Percentiles rank a stretch among this genome's conserved stretches.
Evolutionary conservation across 2,329 filamentous ascomycete species (phyloP).

Genomic region (Sporothrix inflata): DNA sequence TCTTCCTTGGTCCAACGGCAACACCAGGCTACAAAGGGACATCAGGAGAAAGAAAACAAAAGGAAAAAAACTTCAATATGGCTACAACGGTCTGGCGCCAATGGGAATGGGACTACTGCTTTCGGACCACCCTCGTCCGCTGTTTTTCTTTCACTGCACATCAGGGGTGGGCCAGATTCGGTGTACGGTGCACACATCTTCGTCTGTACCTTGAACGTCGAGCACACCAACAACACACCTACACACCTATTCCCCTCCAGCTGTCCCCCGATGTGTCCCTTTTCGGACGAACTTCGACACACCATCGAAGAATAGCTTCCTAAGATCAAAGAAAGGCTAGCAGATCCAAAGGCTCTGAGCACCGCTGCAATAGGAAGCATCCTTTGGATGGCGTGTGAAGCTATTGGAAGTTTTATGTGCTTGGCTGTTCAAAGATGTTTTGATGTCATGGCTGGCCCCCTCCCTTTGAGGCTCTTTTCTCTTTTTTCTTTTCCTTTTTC

Average conservation of each 20-base stretch:
- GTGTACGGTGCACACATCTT: neutral
- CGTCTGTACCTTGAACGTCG: neutral
- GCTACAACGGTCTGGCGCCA: neutral
- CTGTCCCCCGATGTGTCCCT: neutral
- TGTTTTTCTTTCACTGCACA: neutral
- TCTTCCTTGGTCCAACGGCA: neutral
- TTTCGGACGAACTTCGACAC: neutral
- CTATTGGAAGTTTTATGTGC: neutral
- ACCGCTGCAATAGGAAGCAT: slow-evolving; percentile 1
- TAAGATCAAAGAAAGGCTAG: neutral
- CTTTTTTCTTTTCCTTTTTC: neutral
- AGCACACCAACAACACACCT: too few relatives aligned
- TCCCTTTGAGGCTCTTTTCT: neutral
- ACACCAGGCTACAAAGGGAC: neutral
- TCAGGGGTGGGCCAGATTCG: neutral
- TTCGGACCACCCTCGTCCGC: neutral
- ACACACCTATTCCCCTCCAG: neutral
- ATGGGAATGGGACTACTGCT: neutral
- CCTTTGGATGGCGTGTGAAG: neutral
- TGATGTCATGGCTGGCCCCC: neutral
- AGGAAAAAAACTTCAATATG: neutral
- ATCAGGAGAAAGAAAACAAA: neutral
- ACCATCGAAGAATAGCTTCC: neutral
- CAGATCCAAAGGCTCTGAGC: neutral
- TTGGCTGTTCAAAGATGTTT: neutral